These are phyloP conservation scores for Fusarium concolor DNA, from an alignment of 2,329 filamentous ascomycete genomes.

Conservation along the genomic window DNA sequence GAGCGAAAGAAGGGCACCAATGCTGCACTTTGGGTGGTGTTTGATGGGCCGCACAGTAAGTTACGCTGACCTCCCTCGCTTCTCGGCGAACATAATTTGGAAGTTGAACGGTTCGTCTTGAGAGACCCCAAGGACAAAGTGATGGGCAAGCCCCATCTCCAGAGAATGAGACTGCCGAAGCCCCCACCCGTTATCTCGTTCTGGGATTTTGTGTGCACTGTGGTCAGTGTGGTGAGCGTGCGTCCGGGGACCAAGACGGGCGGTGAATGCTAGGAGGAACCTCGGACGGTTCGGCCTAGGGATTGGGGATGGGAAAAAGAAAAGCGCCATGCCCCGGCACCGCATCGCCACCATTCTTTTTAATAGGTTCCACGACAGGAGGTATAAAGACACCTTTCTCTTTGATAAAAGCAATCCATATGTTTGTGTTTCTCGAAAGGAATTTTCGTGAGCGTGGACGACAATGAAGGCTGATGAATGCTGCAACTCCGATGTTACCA, in stretches of 20 bases:
- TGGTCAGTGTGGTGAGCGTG: conserved; percentile 18
- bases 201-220: conserved; percentile 22
- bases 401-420: background rate
- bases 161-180: conserved; percentile 22
- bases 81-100: background rate
- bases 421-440: background rate
- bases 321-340: conserved; percentile 15
- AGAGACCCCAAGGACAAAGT: conserved; percentile 1
- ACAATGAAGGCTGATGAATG: background rate
- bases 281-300: conserved; percentile 25
- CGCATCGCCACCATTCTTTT: conserved; percentile 21
- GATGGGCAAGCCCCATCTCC: conserved; percentile 15
- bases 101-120: background rate
- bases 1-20: conserved; percentile 2
- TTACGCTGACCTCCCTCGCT: background rate
- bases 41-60: background rate
- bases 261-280: conserved; percentile 32
- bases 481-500: conserved; percentile 28
- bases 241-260: conserved; percentile 27
- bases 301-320: conserved; percentile 9
- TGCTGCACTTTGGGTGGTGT: background rate
- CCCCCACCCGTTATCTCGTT: conserved; percentile 17
- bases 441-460: background rate
- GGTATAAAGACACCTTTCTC: background rate
- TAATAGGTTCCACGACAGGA: conserved; percentile 4